A percentile compares a stretch with the other conserved stretches of the same genome.
Evolutionary conservation across 129 eudicot species (phyloP).

Genomic region (Flaveria linearis): DNA sequence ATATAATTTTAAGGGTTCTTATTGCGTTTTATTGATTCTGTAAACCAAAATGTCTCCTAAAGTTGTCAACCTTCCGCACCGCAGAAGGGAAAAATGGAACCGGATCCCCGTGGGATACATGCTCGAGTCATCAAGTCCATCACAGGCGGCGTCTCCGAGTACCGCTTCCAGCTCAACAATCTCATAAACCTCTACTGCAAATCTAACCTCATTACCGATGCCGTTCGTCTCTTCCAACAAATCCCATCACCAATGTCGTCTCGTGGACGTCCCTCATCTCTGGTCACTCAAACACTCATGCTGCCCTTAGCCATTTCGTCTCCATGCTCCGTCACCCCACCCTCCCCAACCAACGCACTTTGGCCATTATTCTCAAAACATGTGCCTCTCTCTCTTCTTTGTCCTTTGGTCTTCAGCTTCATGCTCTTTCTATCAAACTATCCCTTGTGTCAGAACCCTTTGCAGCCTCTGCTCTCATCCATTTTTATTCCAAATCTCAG

Average conservation of each 20-base stretch:
- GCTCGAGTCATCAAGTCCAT: conserved; percentile 45
- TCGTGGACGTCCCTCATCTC: conserved; percentile 88
- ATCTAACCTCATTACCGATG: conserved; percentile 43
- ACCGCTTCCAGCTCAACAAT: conserved; percentile 48
- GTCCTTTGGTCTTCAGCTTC: conserved; percentile 60
- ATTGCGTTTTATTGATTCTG: not conserved
- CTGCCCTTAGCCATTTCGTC: conserved; percentile 51
- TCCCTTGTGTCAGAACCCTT: conserved; percentile 42
- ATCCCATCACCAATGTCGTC: conserved; percentile 71
- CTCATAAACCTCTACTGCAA: conserved; percentile 75
- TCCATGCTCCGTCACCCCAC: conserved; percentile 82
- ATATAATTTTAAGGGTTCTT: not conserved
- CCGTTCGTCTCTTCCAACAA: conserved; percentile 50
- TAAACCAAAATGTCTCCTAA: not conserved
- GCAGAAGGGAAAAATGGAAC: conserved; percentile 17
- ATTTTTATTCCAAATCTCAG: conserved; percentile 50
- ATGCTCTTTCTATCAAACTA: conserved; percentile 52
- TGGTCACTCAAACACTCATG: conserved; percentile 47
- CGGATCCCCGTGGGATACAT: conserved; percentile 63
- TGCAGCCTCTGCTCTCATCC: conserved; percentile 57
- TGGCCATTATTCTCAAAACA: conserved; percentile 58
- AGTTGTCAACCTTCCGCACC: not conserved
- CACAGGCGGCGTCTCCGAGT: conserved; percentile 12
- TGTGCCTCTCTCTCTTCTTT: conserved; percentile 47
- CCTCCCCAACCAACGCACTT: conserved; percentile 71